Conservation (phyloP, 495 filamentous ascomycete genomes). For the Diplogelasinospora grovesii region DNA sequence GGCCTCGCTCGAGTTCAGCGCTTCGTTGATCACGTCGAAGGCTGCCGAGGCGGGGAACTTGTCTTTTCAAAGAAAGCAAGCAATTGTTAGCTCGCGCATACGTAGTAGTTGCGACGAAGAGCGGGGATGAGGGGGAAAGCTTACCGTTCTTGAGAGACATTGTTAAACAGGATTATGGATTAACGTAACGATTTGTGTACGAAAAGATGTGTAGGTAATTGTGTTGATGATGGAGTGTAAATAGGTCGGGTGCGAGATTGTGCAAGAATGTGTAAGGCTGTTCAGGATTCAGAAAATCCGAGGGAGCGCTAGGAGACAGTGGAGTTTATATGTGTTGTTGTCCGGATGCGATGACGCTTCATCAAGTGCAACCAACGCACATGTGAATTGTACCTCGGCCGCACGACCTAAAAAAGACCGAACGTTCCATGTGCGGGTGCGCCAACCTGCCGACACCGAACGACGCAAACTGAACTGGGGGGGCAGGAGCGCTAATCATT, state of each 20-base stretch:
- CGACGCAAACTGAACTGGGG: neutral
- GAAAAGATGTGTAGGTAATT: neutral
- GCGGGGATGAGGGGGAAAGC: slow-evolving; percentile 4
- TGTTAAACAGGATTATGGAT: slow-evolving; percentile 22
- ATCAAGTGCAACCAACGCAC: slow-evolving; percentile 6
- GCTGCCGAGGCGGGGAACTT: slow-evolving; percentile 84
- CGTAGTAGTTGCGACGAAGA: too few relatives aligned
- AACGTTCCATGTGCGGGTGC: neutral
- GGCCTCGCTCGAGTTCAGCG: slow-evolving; percentile 60
- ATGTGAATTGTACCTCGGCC: slow-evolving; percentile 28
- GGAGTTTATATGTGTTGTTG: neutral
- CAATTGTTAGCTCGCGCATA: too few relatives aligned
- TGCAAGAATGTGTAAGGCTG: slow-evolving; percentile 5
- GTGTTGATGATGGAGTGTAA: neutral
- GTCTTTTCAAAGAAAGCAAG: too few relatives aligned
- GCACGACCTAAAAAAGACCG: slow-evolving; percentile 1
- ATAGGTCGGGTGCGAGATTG: neutral
- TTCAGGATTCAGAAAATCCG: neutral
- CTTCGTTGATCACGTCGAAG: slow-evolving; percentile 79
- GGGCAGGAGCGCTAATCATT: too few relatives aligned
- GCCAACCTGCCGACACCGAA: neutral
- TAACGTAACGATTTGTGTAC: slow-evolving; percentile 6
- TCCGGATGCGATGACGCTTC: slow-evolving; percentile 21
- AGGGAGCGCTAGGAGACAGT: neutral
- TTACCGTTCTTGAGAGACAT: slow-evolving; percentile 85